Base-by-base conservation (phyloP, 1,139 yeast genomes). In the Pneumocystis murina region DNA sequence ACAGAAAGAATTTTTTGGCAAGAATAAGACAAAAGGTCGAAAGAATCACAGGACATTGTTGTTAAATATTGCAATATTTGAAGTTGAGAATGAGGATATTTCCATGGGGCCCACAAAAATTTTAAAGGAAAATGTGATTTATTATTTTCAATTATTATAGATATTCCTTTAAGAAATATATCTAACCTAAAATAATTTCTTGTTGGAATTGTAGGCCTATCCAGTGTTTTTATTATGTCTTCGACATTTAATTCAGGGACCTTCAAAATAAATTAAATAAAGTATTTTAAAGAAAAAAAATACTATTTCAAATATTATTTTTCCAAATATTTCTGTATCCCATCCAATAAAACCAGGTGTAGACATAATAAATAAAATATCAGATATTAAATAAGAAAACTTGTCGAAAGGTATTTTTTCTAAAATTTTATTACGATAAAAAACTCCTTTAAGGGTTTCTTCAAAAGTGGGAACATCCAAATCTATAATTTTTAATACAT, bases 61-160 rank as follows among this genome's bases (percentile, higher is more conserved):
- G 67, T 60, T 35, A 65, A 59, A 38, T 62, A 64, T 20, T 61
- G 62, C n/a, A 65, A 55, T 10, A 62, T 40, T 12, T 64, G 62
- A 41, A 62, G 60, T 40, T 65, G 67, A 24, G 67, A 59, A 14
- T 59, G 43, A 20, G 66, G 62, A 57, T 65, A 58, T 30, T 41
- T 59, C 67, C 67, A 65, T n/a, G 61, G 40, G 7, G 59, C 59
- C 67, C 67, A 65, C 24, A 65, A 59, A 28, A 62, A 61, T n/a
- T 61, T 63, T 3, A 65, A 41, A 7, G 67, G 64, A 24, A 65
- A 36, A 12, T 17, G 17, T 10, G n/a, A 38, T 17, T 62, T 48
- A 48, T 48, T 33, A 48, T 48, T 48, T 48, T 24, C 28, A 48
- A 7, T 20, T 16, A 48, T 48, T 20, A 16, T 30, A 20, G 28